phyloP scores from a whole-genome alignment of 495 filamentous ascomycete genomes.

The Penicillium waksmanii region DNA sequence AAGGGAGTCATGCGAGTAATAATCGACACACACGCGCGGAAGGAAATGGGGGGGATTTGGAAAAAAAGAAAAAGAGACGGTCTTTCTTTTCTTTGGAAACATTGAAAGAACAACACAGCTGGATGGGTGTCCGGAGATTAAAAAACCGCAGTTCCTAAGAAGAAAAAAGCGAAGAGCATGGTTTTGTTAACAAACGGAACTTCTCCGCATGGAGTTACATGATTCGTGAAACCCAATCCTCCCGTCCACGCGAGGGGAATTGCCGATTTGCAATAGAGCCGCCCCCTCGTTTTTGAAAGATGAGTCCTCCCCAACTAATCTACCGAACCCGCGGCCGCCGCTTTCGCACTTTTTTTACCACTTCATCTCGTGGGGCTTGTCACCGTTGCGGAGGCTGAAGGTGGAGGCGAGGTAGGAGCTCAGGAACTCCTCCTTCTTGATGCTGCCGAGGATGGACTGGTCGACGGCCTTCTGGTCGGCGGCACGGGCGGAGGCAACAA shows the following conservation, averaged over 20 bases:
- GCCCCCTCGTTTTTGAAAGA: conserved; percentile 40
- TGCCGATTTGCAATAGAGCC: conserved; percentile 48
- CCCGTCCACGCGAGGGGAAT: conserved; percentile 31
- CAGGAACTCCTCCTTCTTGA: conserved; percentile 95
- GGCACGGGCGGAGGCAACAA: conserved; percentile 82
- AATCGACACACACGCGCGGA: conserved; percentile 35
- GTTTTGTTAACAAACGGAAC: conserved; percentile 29
- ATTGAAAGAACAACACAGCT: neutral
- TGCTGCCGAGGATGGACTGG: conserved; percentile 83
- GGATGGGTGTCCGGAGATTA: conserved; percentile 39
- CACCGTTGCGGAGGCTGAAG: conserved; percentile 96
- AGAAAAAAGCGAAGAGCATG: conserved; percentile 31
- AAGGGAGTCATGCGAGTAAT: conserved; percentile 29
- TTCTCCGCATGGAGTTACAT: conserved; percentile 47
- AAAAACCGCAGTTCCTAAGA: conserved; percentile 36
- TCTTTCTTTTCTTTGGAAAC: too few relatives aligned
- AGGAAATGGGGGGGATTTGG: conserved; percentile 31
- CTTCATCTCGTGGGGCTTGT: conserved; percentile 98
- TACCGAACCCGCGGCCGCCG: conserved; percentile 54
- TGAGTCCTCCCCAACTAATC: conserved; percentile 47
- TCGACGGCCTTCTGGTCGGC: conserved; percentile 97
- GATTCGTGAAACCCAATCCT: conserved; percentile 44
- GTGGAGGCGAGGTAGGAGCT: conserved; percentile 84
- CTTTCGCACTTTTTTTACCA: conserved; percentile 63
- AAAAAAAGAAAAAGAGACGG: conserved; percentile 38